A percentile compares a stretch with the other conserved stretches of the same genome.
Evolutionary conservation across 163 green algal genomes (phyloP).

Genomic region (Coccomyxa subellipsoidea): DNA sequence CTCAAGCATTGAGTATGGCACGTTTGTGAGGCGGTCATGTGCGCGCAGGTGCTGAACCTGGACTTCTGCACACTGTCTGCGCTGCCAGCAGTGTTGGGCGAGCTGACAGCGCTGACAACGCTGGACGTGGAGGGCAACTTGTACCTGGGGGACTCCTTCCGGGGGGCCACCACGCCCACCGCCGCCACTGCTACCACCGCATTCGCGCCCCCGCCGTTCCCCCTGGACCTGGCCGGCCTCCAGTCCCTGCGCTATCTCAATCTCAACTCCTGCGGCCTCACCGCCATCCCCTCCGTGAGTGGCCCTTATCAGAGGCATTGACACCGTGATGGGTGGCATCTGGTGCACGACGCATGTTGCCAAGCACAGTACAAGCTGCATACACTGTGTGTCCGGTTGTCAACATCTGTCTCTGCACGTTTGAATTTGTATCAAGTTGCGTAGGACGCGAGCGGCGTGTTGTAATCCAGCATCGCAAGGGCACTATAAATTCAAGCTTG

Average conservation of each 20-base stretch:
- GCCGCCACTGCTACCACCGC: neutral
- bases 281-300: conserved; percentile 20
- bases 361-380: no score
- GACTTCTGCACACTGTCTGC: conserved; percentile 31
- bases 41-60: conserved; percentile 27
- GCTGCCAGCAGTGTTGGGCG: conserved; percentile 25
- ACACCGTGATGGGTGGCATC: no score
- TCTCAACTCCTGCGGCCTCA: conserved; percentile 35
- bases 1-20: neutral
- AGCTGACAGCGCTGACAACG: conserved; percentile 31
- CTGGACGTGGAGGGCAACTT: conserved; percentile 39
- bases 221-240: conserved; percentile 20
- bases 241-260: conserved; percentile 29
- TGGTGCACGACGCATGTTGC: no score
- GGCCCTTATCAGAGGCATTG: no score
- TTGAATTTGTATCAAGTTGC: no score
- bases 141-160: conserved; percentile 20
- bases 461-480: no score
- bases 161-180: neutral
- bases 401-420: no score
- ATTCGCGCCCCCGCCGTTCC: conserved; percentile 8
- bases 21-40: neutral
- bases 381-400: no score
- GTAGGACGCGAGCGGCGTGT: no score
- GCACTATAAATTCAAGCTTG: no score